Base-by-base conservation (phyloP, 2,329 filamentous ascomycete genomes). In the Ophiostoma quercus region DNA sequence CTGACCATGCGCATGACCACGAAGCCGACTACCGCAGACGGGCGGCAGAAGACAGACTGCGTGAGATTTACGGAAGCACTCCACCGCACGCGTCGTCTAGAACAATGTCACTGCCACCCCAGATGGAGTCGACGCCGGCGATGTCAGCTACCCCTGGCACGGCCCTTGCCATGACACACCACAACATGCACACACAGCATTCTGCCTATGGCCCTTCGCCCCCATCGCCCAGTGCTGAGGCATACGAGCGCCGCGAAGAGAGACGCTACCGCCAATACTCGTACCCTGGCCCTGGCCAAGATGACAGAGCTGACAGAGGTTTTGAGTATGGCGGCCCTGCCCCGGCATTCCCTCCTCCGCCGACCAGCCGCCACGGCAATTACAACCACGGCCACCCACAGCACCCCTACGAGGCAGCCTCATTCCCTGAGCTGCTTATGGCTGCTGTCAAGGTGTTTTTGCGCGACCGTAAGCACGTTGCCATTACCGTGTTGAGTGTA, bases 391-490 rank as follows among this genome's bases (percentile, higher is more conserved):
- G 67, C 22, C 62, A 60, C 16, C 63, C 62, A 2, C 67, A 25
- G 7, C 34, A 51, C 5, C 67, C 74, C 0, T 78, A 79, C 68
- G 79, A 83, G 71, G 77, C 78, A 11, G 84, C 84, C 0, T 84
- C 84, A 1, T 79, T 89, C 12, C 78, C 81, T 0, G 83, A 87
- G 71, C 78, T 89, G 9, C 74, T 89, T 0, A 74, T 85, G 9
- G 84, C 86, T 72, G 85, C 86, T 0, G 78, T 80, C 67, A 81
- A 82, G 41, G 83, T 89, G 8, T 76, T 85, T 22, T 74, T 89
- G 74, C 81, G 83, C 66, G 87, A 89, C 73, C 81, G 81, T 70
- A 88, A 84, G 78, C 89, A 89, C 70, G 76, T 88, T 11, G 78
- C 82, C n/a, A 88, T 89, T 34, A 79, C 81, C 5, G 74, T 85